Percentiles rank a stretch among this genome's conserved stretches.
Conservation (phyloP, 306 rosid genomes). For the Castanea mollissima region DNA sequence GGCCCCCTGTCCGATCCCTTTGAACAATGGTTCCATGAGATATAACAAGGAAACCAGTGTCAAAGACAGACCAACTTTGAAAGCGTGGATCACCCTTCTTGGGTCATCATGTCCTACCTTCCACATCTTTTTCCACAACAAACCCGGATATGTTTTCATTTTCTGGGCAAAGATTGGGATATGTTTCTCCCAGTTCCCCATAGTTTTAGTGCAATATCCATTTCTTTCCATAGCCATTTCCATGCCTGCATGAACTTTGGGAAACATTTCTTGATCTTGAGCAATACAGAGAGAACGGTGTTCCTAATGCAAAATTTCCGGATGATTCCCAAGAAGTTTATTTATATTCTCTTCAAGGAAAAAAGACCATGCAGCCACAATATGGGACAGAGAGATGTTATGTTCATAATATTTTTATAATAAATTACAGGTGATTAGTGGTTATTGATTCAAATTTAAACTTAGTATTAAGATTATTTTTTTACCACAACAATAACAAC, state of each 20-base stretch:
- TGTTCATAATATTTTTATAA: conserved; percentile 36
- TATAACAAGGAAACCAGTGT: conserved; percentile 74
- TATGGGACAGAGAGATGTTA: not conserved
- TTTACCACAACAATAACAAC: no score
- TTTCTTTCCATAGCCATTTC: conserved; percentile 45
- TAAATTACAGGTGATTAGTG: no score
- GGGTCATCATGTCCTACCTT: conserved; percentile 83
- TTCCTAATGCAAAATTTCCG: conserved; percentile 2
- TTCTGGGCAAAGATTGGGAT: conserved; percentile 37
- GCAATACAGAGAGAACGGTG: not conserved
- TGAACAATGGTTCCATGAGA: conserved; percentile 63
- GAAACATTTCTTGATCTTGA: conserved; percentile 37
- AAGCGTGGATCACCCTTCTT: conserved; percentile 71
- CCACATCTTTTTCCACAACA: conserved; percentile 54
- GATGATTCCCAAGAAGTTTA: conserved; percentile 3
- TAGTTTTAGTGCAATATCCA: conserved; percentile 24
- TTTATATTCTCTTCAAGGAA: not conserved
- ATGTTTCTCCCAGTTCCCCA: conserved; percentile 33
- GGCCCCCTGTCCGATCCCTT: conserved; percentile 67
- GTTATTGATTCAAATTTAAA: no score
- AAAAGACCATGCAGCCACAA: not conserved
- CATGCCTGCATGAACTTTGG: conserved; percentile 54
- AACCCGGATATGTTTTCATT: conserved; percentile 38
- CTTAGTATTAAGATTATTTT: no score
- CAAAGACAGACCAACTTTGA: conserved; percentile 82